These are phyloP conservation scores for Lecanoromycetidae sp. DNA, from an alignment of 2,329 filamentous ascomycete species.

Conservation along the genomic window DNA sequence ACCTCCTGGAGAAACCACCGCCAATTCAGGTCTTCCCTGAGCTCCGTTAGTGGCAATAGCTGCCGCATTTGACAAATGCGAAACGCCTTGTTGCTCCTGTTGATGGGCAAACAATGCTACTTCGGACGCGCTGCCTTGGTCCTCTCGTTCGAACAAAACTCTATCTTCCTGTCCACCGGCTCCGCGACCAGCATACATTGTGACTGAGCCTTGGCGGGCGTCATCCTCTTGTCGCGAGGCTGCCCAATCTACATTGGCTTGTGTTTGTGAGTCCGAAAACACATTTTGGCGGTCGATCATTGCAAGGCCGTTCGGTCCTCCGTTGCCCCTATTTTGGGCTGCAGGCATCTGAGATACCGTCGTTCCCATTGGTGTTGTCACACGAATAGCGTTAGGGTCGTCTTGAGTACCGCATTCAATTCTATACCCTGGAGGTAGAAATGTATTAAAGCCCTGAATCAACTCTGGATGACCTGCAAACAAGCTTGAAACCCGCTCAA, in stretches of 20 bases:
- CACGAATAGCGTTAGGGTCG: slow-evolving; percentile 88
- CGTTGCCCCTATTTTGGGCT: slow-evolving; percentile 22
- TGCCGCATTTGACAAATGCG: slow-evolving; percentile 53
- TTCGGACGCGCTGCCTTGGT: slow-evolving; percentile 34
- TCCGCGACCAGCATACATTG: slow-evolving; percentile 21
- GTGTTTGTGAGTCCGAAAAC: slow-evolving; percentile 15
- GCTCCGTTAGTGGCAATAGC: slow-evolving; percentile 42
- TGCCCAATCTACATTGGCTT: slow-evolving; percentile 15
- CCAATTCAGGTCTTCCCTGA: slow-evolving; percentile 35
- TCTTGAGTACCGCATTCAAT: slow-evolving; percentile 93
- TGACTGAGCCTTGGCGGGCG: slow-evolving; percentile 24
- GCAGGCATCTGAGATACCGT: slow-evolving; percentile 74
- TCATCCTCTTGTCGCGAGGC: slow-evolving; percentile 18
- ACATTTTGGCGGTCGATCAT: slow-evolving; percentile 10
- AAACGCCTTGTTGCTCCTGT: slow-evolving; percentile 54
- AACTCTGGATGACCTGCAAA: slow-evolving; percentile 92
- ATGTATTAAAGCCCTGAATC: slow-evolving; percentile 97
- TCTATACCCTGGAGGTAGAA: slow-evolving; percentile 85
- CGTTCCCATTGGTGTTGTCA: slow-evolving; percentile 96
- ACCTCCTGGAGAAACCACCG: slow-evolving; percentile 36
- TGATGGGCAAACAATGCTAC: slow-evolving; percentile 41
- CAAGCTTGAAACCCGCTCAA: slow-evolving; percentile 86
- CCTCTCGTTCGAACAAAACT: slow-evolving; percentile 9
- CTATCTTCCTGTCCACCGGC: slow-evolving; percentile 19
- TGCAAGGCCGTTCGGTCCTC: slow-evolving; percentile 12